These are phyloP conservation scores for Nematodospora valgi DNA, from an alignment of 805 yeast species.

Conservation along the genomic window DNA sequence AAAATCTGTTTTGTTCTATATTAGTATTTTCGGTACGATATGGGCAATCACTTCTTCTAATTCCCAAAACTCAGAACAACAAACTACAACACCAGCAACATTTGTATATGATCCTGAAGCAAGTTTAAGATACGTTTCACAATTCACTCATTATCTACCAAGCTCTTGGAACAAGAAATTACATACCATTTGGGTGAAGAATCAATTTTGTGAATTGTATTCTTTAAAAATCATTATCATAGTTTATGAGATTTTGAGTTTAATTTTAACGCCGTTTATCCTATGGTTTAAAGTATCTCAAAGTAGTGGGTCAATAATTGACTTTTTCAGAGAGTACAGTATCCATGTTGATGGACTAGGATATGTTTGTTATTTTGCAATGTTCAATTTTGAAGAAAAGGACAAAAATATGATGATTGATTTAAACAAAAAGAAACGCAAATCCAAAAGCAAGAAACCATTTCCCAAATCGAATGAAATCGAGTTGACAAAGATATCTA, in stretches of 20 bases:
- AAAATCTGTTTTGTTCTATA: slow-evolving; percentile 78
- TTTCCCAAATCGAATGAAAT: slow-evolving; percentile 11
- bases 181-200: slow-evolving; percentile 81
- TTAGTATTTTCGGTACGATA: slow-evolving; percentile 81
- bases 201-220: slow-evolving; percentile 76
- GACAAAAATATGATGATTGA: slow-evolving; percentile 43
- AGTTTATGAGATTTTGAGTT: slow-evolving; percentile 73
- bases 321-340: slow-evolving; percentile 85
- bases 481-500: slow-evolving; percentile 15
- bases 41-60: slow-evolving; percentile 71
- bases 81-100: slow-evolving; percentile 15
- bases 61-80: slow-evolving; percentile 16
- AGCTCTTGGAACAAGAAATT: slow-evolving; percentile 79
- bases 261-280: slow-evolving; percentile 84
- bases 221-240: slow-evolving; percentile 70
- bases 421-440: slow-evolving; percentile 19
- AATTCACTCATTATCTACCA: slow-evolving; percentile 89
- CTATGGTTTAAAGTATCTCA: slow-evolving; percentile 79
- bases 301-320: slow-evolving; percentile 72
- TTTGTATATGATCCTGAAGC: slow-evolving; percentile 91
- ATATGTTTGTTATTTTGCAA: slow-evolving; percentile 89
- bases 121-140: slow-evolving; percentile 73
- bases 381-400: slow-evolving; percentile 75
- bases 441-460: slow-evolving; percentile 11
- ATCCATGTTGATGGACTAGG: slow-evolving; percentile 94